Evolutionary conservation across 345 rosid genomes (phyloP).

Genomic region (Populus alba): DNA sequence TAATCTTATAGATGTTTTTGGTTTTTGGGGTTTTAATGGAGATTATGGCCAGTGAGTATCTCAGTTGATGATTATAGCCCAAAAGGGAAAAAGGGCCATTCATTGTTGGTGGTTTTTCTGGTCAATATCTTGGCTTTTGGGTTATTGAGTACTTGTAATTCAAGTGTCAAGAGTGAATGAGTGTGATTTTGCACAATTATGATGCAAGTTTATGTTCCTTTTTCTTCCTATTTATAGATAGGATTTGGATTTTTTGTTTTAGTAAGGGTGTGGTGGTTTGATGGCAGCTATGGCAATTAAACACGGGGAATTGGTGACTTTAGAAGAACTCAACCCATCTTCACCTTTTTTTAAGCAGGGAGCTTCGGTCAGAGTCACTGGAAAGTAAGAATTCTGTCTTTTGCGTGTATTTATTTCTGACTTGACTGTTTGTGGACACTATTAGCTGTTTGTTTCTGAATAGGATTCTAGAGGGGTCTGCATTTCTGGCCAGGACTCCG

Average conservation of each 20-base stretch:
- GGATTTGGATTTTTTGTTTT: background rate
- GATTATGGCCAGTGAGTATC: too few relatives aligned
- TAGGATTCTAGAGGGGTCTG: background rate
- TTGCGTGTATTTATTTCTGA: background rate
- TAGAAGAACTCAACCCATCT: conserved; percentile 53
- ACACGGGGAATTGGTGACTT: conserved; percentile 48
- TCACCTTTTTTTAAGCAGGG: conserved; percentile 57
- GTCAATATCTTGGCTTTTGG: too few relatives aligned
- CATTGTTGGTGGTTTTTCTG: too few relatives aligned
- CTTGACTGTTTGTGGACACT: background rate
- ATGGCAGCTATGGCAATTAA: conserved; percentile 42
- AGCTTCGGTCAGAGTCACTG: conserved; percentile 63
- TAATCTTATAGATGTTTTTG: too few relatives aligned
- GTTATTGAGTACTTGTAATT: too few relatives aligned
- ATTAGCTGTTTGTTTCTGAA: background rate
- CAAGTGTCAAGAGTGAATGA: too few relatives aligned
- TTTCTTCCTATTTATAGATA: background rate
- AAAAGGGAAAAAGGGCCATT: too few relatives aligned
- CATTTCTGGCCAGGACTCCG: background rate
- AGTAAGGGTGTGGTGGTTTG: background rate
- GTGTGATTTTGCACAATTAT: too few relatives aligned
- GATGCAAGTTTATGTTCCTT: too few relatives aligned
- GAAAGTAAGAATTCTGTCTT: conserved; percentile 42
- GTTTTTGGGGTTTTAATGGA: too few relatives aligned
- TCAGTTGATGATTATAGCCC: too few relatives aligned